Conservation (phyloP, 805 yeast genomes). For the Nakazawaea siamensis region DNA sequence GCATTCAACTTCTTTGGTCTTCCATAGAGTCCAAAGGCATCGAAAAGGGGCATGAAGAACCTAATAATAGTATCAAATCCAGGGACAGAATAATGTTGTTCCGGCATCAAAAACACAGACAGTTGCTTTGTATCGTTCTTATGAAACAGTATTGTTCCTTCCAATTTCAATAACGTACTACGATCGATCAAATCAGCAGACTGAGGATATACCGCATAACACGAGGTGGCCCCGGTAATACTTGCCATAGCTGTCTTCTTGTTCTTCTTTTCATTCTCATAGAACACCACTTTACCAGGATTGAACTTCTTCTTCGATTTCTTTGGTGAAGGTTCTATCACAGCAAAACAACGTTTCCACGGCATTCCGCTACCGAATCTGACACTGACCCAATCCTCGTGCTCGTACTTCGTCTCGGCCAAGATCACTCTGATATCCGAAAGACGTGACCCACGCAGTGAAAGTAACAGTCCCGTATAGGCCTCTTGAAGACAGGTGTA, state of each 20-base stretch:
- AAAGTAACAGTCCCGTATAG: slow-evolving; percentile 87
- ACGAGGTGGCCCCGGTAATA: slow-evolving; percentile 57
- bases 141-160: slow-evolving; percentile 66
- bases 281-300: slow-evolving; percentile 70
- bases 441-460: slow-evolving; percentile 83
- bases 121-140: slow-evolving; percentile 46
- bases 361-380: slow-evolving; percentile 97
- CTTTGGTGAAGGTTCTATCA: slow-evolving; percentile 61
- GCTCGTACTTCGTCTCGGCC: slow-evolving; percentile 76
- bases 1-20: slow-evolving; percentile 71
- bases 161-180: slow-evolving; percentile 82
- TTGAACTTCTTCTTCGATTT: slow-evolving; percentile 34
- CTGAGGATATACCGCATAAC: slow-evolving; percentile 91
- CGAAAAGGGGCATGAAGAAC: slow-evolving; percentile 66
- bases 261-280: slow-evolving; percentile 67
- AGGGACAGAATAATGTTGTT: slow-evolving; percentile 71
- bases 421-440: slow-evolving; percentile 82
- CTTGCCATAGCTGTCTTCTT: slow-evolving; percentile 79
- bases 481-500: slow-evolving; percentile 85
- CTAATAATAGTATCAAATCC: slow-evolving; percentile 82
- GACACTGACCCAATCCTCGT: slow-evolving; percentile 92
- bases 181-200: slow-evolving; percentile 73
- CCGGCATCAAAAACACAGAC: slow-evolving; percentile 76
- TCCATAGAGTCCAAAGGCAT: slow-evolving; percentile 74
- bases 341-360: slow-evolving; percentile 92